phyloP scores from a whole-genome alignment of 2,329 filamentous ascomycete species.

The Fusarium fujikuroi region DNA sequence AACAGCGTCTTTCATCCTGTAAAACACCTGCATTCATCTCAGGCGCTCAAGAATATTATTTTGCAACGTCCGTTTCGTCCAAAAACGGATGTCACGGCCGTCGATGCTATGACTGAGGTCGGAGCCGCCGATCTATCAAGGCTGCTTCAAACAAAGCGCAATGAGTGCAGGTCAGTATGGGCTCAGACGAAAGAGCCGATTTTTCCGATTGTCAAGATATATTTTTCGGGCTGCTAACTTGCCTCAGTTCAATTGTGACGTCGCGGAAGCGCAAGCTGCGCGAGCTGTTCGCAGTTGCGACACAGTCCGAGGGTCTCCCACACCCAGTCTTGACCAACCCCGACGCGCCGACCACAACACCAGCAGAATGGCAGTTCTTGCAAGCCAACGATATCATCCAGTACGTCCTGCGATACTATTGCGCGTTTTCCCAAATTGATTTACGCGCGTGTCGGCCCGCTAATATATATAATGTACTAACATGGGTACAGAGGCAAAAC shows the following conservation, averaged over 20 bases:
- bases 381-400: constrained; percentile 67
- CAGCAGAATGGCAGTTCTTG: constrained; percentile 66
- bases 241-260: constrained; percentile 74
- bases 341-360: constrained; percentile 64
- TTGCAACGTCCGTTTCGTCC: constrained; percentile 66
- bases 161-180: constrained; percentile 67
- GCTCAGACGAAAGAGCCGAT: constrained; percentile 57
- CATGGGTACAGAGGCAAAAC: constrained; percentile 49
- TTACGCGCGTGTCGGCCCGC: constrained; percentile 29
- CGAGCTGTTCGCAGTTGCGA: constrained; percentile 84
- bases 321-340: constrained; percentile 66
- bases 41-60: constrained; percentile 34
- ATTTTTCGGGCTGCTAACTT: constrained; percentile 57
- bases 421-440: constrained; percentile 26
- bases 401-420: constrained; percentile 57
- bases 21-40: constrained; percentile 46
- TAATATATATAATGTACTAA: constrained; percentile 38
- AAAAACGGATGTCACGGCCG: constrained; percentile 76
- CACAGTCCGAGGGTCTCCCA: constrained; percentile 71
- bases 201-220: constrained; percentile 62
- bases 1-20: constrained; percentile 48
- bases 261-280: constrained; percentile 92
- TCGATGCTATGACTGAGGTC: constrained; percentile 78
- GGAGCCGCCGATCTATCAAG: constrained; percentile 72
- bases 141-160: constrained; percentile 73